Conservation (phyloP, 139 green algal genomes). For the Micractinium sp. region DNA sequence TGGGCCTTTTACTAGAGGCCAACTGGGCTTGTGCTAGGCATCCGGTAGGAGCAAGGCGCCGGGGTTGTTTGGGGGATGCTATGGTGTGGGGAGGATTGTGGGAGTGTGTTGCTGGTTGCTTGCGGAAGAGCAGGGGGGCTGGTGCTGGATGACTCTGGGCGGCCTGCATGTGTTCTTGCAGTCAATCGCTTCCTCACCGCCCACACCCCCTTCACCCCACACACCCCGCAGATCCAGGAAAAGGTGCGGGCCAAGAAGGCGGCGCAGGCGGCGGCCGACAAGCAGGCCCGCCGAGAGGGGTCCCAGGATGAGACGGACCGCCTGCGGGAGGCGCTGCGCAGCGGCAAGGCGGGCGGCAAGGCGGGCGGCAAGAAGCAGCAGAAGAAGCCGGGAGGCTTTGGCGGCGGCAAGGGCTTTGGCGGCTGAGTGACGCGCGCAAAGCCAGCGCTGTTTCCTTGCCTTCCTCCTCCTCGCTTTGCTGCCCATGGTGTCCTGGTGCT, state of each 20-base stretch:
- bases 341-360: neutral
- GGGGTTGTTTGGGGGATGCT: too few species aligned
- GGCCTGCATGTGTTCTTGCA: too few species aligned
- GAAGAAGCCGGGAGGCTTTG: neutral
- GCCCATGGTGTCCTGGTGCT: too few species aligned
- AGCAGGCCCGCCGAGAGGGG: neutral
- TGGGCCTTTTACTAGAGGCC: too few species aligned
- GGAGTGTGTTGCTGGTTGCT: too few species aligned
- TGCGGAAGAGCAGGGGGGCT: too few species aligned
- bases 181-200: neutral
- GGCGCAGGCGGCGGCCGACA: neutral
- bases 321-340: conserved; percentile 16
- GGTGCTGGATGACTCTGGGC: too few species aligned
- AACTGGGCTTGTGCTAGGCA: too few species aligned
- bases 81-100: too few species aligned
- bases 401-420: conserved; percentile 14
- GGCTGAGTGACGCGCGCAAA: neutral
- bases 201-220: neutral
- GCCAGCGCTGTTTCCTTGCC: neutral
- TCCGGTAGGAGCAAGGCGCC: too few species aligned
- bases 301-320: neutral
- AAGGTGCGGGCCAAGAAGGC: conserved; percentile 22
- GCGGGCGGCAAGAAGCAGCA: neutral
- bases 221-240: conserved; percentile 3
- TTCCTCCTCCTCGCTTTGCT: neutral